Base-by-base conservation (phyloP, 1,139 yeast genomes). In the Eremothecium cymbalariae region DNA sequence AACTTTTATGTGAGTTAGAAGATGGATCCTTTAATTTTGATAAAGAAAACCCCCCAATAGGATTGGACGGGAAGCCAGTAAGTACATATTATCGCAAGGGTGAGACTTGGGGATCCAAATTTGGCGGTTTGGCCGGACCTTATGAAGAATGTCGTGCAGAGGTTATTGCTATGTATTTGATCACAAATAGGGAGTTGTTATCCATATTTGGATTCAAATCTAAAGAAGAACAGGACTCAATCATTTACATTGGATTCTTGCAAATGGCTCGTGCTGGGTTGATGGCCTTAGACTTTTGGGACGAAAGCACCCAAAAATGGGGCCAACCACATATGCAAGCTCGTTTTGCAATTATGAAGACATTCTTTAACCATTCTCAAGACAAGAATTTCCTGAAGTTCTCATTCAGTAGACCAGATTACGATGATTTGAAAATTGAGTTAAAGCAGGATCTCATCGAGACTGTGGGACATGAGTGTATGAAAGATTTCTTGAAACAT, bases 291-390 rank as follows among this genome's bases (percentile, higher is more conserved):
- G 94, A 85, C 57, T 82, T 70, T 58, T 85, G 93, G 85, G 94
- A 84, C 57, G 94, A 95, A 27, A 59, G 63, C 30, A 68, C 84
- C 23, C 63, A 67, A 42, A 83, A 83, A 59, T 85, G 95, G 95
- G 95, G 95, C 22, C 95, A 85, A 62, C 77, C 95, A n/a, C 95
- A 85, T 56, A 83, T 84, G 86, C 94, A 84, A 64, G 95, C 94
- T 5, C 68, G 95, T 54, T 85, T 72, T 59, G 83, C 90, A 24
- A 84, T 85, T 47, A 68, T 83, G 68, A 82, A 81, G 62, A 71
- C 78, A 19, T 76, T 83, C 53, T 63, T 80, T 50, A 67, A 75
- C 36, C 86, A 93, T 4, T 79, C 81, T 14, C 55, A 62, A n/a
- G 70, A 65, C 18, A 74, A 79, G 19, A 77, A 72, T 32, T 65